Evolutionary conservation across 106 monocot species (phyloP), one percentile per base, ranked within the genome.

Genomic region (Dactylorhiza incarnata): DNA sequence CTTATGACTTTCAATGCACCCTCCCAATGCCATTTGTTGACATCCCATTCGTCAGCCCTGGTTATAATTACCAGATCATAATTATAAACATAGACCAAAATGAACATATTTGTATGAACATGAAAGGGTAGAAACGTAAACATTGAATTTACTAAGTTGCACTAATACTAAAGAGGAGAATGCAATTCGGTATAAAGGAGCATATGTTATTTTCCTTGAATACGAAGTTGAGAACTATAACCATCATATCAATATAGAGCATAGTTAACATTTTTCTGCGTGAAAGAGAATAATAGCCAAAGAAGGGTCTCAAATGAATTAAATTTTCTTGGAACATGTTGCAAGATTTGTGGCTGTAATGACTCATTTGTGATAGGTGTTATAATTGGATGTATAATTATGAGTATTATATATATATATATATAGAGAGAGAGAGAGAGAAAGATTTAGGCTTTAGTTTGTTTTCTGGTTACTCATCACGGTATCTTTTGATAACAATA

Each of bases 21-120:
- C 70, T 93, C 97, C 97, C 97, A 99, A 3, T 75, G 83, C 97
- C 97, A 99, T 76, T 99, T 91, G 78, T 99, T 99, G n/a, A 99
- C 91, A 88, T 99, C 81, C 97, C 97, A 99, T 80, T 99, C 97
- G 88, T 99, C 97, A 73, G 97, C 97, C 78, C 97, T 99, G 78
- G 62, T 74, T 65, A 43, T 54, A 59, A 81, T 23, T 19, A 75
- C 23, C 56, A 16, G 6, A 49, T 73, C 80, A 77, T 47, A 77
- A 7, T 70, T 55, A 25, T 37, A 4, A 22, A 16, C 26, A 59
- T 3, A 6, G 49, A 23, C 48, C 7, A 48, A 6, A 47, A 72
- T 48, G 43, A 69, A 45, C 9, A 69, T 69, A 45, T 6, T 17
- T 16, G 45, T 45, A 45, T 7, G 45, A 69, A n/a, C 0, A 69